Evolutionary conservation across 441 rosid species (phyloP).

Genomic region (Brassica hybrid): DNA sequence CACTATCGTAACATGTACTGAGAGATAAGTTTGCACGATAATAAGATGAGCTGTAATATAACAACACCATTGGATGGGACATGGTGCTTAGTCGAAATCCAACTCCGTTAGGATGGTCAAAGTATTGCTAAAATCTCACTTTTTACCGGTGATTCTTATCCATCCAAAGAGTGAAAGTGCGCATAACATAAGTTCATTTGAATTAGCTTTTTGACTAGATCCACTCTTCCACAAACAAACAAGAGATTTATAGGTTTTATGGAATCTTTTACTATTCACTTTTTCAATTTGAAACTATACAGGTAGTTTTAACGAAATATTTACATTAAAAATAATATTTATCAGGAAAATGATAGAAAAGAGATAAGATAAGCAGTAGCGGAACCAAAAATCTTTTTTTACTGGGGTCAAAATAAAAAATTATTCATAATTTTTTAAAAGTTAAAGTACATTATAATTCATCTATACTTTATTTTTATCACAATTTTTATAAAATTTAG

Average conservation of each 20-base stretch:
- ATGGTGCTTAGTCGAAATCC: constrained; percentile 37
- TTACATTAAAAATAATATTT: background rate
- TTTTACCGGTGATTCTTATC: constrained; percentile 44
- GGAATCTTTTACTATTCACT: constrained; percentile 23
- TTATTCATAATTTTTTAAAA: no score
- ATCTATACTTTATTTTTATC: no score
- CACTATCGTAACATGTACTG: constrained; percentile 11
- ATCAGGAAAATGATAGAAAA: background rate
- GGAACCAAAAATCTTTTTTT: no score
- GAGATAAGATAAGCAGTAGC: background rate
- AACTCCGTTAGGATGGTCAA: constrained; percentile 37
- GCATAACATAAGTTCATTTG: constrained; percentile 40
- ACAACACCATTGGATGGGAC: constrained; percentile 34
- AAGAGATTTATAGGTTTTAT: constrained; percentile 11
- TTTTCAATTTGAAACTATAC: background rate
- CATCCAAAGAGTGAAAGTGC: constrained; percentile 45
- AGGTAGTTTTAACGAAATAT: background rate
- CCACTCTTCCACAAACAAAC: constrained; percentile 39
- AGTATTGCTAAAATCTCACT: constrained; percentile 33
- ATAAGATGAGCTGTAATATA: constrained; percentile 30
- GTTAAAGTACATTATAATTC: no score
- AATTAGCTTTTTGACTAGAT: constrained; percentile 39
- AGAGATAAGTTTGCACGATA: constrained; percentile 28
- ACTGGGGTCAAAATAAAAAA: no score
- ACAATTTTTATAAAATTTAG: no score